Evolutionary conservation across 1,284 basidiomycete species (phyloP), one percentile per base, ranked within the genome.

Genomic region (Flammula alnicola): DNA sequence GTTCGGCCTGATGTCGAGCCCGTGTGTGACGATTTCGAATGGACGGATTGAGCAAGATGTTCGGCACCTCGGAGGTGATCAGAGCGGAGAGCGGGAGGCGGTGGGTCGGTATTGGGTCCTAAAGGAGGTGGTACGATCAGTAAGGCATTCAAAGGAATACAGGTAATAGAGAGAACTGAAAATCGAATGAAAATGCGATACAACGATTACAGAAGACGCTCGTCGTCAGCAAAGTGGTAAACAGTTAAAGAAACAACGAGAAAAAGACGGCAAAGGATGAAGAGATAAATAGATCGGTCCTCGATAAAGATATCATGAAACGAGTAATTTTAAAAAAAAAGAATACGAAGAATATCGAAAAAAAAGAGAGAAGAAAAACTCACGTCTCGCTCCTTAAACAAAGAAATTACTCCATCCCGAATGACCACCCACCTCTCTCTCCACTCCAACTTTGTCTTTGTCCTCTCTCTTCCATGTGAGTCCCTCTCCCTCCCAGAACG

Each of bases 391-490:
- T 79, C 74, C 54, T 78, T 81, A 59, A 74, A 81, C 12, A 90
- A 59, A 52, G 69, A 73, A 16, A 89, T 64, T 11, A 71, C 55
- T 0, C 83, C 86, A 35, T 83, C 77, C 35, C 77, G 72, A 12
- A 89, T 75, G 20, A 87, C 71, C 22, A 84, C 68, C 80, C 84
- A 87, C 2, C 83, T 70, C 23, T 80, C 74, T 49, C 77, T 75
- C 86, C 87, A 90, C 46, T 86, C 84, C 25, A 64, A 53, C 48
- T 51, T 64, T 17, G 43, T 59, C 47, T 44, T 57, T 23, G 30
- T 23, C 44, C 20, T 41, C 9, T 37, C 47, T 27, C 31, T 17
- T 43, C 27, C 42, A 50, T 30, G 41, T 42, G 39, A 49, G 14
- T 38, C 44, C 33, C 23, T 31, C 23, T 19, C 32, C 20, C 42